Evolutionary conservation across 805 yeast genomes (phyloP).

Genomic region (Saccharomycopsis fibuligera): DNA sequence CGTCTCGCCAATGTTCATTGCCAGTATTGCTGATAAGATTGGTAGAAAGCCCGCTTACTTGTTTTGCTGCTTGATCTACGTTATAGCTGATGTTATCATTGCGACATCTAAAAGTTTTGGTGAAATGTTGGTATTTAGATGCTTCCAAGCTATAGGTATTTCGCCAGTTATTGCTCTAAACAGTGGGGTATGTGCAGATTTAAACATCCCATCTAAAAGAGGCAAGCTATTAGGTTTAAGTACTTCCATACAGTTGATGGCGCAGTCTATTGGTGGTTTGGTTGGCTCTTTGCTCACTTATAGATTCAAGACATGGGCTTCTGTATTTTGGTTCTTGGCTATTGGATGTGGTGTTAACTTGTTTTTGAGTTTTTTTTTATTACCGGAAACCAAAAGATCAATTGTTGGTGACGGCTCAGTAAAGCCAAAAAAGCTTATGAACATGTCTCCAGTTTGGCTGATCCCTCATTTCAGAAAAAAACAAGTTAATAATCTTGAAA

Average conservation of each 20-base stretch:
- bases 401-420: slow-evolving; percentile 72
- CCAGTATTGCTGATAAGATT: slow-evolving; percentile 53
- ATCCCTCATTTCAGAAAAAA: slow-evolving; percentile 27
- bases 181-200: slow-evolving; percentile 60
- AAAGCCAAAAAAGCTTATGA: slow-evolving; percentile 36
- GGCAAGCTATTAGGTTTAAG: slow-evolving; percentile 68
- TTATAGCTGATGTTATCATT: slow-evolving; percentile 60
- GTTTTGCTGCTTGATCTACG: slow-evolving; percentile 46
- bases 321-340: slow-evolving; percentile 67
- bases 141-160: slow-evolving; percentile 69
- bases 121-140: slow-evolving; percentile 55
- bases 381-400: slow-evolving; percentile 76
- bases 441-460: slow-evolving; percentile 40
- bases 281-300: slow-evolving; percentile 50
- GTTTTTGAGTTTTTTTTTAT: slow-evolving; percentile 28
- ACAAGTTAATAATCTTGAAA: slow-evolving; percentile 27
- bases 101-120: slow-evolving; percentile 53
- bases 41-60: slow-evolving; percentile 59
- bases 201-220: slow-evolving; percentile 55
- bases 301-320: slow-evolving; percentile 54
- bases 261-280: slow-evolving; percentile 77
- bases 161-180: slow-evolving; percentile 69
- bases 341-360: slow-evolving; percentile 50
- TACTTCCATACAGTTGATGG: slow-evolving; percentile 58
- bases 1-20: slow-evolving; percentile 43